Evolutionary conservation across 441 rosid genomes (phyloP).

Genomic region (Mallotus repandus): DNA sequence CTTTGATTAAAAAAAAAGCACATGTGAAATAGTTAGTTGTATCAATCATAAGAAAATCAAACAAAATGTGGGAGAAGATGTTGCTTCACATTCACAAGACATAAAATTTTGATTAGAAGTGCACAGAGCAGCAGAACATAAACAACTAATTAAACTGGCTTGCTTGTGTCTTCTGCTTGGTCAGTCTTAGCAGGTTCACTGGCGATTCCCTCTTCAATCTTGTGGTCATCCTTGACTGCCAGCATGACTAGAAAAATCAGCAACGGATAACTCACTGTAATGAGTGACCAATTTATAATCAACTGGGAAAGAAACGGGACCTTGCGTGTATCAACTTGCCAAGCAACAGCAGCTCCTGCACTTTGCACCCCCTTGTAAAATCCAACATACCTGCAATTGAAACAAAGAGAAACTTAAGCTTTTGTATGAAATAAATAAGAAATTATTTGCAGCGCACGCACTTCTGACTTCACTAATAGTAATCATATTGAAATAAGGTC

Average conservation of each 20-base stretch:
- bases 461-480: too few species aligned
- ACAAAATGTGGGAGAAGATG: too few species aligned
- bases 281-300: constrained; percentile 52
- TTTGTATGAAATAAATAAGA: background rate
- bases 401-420: background rate
- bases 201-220: constrained; percentile 13
- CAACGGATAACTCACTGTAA: constrained; percentile 56
- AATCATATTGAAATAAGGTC: background rate
- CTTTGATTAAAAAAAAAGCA: too few species aligned
- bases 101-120: background rate
- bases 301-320: constrained; percentile 41
- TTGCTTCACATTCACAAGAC: background rate
- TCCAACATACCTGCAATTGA: constrained; percentile 47
- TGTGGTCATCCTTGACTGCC: constrained; percentile 45
- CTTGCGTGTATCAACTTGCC: constrained; percentile 56
- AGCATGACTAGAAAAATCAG: constrained; percentile 37
- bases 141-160: background rate
- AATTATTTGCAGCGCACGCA: too few species aligned
- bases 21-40: too few species aligned
- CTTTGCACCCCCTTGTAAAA: constrained; percentile 75
- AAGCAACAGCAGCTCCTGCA: constrained; percentile 63
- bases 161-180: background rate
- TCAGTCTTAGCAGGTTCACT: constrained; percentile 5
- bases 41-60: too few species aligned
- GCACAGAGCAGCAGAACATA: background rate